Evolutionary conservation across 108 stramenopile species (phyloP), one percentile per base, ranked within the genome.

Genomic region (Seminavis robusta): DNA sequence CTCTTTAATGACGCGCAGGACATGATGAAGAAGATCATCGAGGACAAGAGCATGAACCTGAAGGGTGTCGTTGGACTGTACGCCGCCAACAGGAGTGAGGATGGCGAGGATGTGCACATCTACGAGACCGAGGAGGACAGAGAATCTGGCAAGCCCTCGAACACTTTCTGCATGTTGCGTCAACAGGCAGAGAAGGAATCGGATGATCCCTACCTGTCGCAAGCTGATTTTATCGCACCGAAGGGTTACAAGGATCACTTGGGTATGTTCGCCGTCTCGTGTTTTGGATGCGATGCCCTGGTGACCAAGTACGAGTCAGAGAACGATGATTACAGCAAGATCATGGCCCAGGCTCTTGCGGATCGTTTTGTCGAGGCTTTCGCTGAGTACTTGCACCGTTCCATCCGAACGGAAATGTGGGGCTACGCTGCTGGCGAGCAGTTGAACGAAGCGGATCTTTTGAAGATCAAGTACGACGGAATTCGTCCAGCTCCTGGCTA

Each of bases 401-500:
- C 92, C 36, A 97, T 99, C 33, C 94, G 99, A 33, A 63, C 68
- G 36, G 83, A 97, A 32, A 72, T 97, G 55, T 99, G 99, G 99
- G 99, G 99, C 21, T 98, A 97, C 71, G 98, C 97, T 28, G 56
- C 79, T 37, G 79, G 79, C 32, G 97, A 98, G 52, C 59, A 69
- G 29, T 64, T 98, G 42, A 62, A 80, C 41, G 91, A 94, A 48
- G 82, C 78, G 26, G 99, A 99, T 69, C 70, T 99, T 30, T 74
- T 98, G 33, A 98, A 98, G 84, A 94, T 98, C 62, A 98, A 97
- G 71, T 99, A 99, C 77, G 92, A 97, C 42, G 99, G 99, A 29
- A 97, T 99, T 59, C 92, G 99, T 33, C 99, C 99, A 30, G 99
- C 99, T 23, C 99, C 99, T 19, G 99, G 99, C 9, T 99, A 99